Base-by-base conservation (phyloP, 2,329 filamentous ascomycete species). In the Fusarium sp. region DNA sequence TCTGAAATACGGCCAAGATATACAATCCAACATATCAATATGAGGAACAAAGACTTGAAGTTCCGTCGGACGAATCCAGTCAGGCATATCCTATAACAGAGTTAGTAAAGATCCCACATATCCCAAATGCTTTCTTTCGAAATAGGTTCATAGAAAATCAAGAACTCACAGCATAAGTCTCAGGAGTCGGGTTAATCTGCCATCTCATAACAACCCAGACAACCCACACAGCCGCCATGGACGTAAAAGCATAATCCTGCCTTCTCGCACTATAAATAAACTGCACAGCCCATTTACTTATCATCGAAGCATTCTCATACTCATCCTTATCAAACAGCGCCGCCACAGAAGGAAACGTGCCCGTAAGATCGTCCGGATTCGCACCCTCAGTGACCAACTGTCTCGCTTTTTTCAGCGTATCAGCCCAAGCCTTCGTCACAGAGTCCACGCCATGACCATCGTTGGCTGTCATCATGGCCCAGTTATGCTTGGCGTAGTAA, bases 211-310 rank as follows among this genome's bases (percentile, higher is more conserved):
- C 27, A 10, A 40, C 20, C 54, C 62, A 68, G 22, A 59, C 62
- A 44, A 54, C n/a, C 46, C 43, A 64, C 3, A 69, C 60, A 8
- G 67, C 44, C 8, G 65, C 61, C 65, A 69, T 52, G n/a, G n/a
- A 1, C 46, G 49, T 68, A 13, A 70, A 68, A 6, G 27, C 34
- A 34, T 64, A 60, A 18, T 64, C 58, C 25, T 53, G 38, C 5
- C 24, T 41, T 2, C 47, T 45, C 2, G 60, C 32, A 16, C 67
- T 69, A 22, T 69, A 69, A 11, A 69, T 62, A 24, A 69, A 69
- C n/a, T 44, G 46, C 27, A 69, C 66, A n/a, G 65, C 65, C 65
- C 60, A 69, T 54, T 62, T 69, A 38, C 60, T 61, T 10, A 69
- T 65, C 66, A 69, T 61, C 1, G 54, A 10, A 8, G 51, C 65